phyloP scores from a whole-genome alignment of 192 early-diverging fungal genomes.

The Neocallimastix lanati region DNA sequence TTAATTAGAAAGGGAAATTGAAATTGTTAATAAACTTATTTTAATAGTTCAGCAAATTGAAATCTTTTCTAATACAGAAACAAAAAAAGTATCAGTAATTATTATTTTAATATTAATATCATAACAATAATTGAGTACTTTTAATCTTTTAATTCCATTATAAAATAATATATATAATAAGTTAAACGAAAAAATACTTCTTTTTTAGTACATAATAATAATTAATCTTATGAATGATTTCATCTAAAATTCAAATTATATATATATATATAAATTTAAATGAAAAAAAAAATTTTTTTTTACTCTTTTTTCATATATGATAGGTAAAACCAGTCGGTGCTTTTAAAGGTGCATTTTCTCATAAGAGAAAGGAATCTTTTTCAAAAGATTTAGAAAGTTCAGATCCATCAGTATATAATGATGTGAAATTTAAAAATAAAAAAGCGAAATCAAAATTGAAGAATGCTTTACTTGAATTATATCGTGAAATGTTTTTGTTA shows the following conservation, averaged over 20 bases:
- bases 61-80: not conserved
- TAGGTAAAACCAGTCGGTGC: not conserved
- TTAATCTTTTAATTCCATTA: no score
- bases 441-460: not conserved
- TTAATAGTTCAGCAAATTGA: not conserved
- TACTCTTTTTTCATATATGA: no score
- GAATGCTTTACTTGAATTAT: not conserved
- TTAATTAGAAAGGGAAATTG: not conserved
- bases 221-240: no score
- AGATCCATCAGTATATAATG: not conserved
- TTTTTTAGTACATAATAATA: no score
- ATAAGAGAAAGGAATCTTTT: not conserved
- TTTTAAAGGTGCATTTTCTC: not conserved
- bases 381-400: not conserved
- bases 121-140: no score
- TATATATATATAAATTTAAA: no score
- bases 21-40: not conserved
- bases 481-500: not conserved
- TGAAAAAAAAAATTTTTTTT: no score
- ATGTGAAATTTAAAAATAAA: not conserved
- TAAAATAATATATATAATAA: no score
- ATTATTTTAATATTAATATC: not conserved
- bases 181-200: no score
- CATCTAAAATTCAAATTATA: no score
- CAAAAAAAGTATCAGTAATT: not conserved